Conservation (phyloP, 2,329 filamentous ascomycete species). For the Thelonectria olida region DNA sequence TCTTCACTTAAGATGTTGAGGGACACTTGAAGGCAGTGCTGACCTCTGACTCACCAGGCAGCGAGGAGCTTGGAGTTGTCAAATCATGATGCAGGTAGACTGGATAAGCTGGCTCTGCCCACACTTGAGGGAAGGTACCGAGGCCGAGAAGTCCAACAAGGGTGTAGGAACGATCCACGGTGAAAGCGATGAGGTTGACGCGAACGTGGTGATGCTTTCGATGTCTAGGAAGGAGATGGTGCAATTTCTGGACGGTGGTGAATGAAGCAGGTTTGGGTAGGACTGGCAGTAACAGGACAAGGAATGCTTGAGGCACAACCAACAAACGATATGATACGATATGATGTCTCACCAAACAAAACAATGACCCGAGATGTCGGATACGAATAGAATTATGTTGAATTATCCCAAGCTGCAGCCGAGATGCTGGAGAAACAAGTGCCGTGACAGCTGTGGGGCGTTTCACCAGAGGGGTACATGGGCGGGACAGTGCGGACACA, state of each 20-base stretch:
- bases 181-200: not conserved
- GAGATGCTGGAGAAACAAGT: conserved; percentile 39
- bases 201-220: not conserved
- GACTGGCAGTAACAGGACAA: not conserved
- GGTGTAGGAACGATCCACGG: not conserved
- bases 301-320: not conserved
- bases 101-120: not conserved
- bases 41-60: not conserved
- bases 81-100: not conserved
- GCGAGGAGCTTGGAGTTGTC: not conserved
- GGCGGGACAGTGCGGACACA: conserved; percentile 29
- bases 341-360: conserved; percentile 3
- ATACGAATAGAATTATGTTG: conserved; percentile 12
- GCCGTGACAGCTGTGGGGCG: conserved; percentile 33
- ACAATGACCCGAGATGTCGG: conserved; percentile 33
- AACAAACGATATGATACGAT: not conserved
- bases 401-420: conserved; percentile 26
- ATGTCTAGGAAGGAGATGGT: not conserved
- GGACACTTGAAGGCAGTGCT: not conserved
- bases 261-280: not conserved
- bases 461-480: conserved; percentile 17
- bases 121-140: not conserved
- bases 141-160: not conserved
- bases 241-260: not conserved
- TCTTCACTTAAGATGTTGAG: not conserved